A percentile compares a stretch with the other conserved stretches of the same genome.
Conservation (phyloP, 306 rosid genomes). For the Lathyrus oleraceus region DNA sequence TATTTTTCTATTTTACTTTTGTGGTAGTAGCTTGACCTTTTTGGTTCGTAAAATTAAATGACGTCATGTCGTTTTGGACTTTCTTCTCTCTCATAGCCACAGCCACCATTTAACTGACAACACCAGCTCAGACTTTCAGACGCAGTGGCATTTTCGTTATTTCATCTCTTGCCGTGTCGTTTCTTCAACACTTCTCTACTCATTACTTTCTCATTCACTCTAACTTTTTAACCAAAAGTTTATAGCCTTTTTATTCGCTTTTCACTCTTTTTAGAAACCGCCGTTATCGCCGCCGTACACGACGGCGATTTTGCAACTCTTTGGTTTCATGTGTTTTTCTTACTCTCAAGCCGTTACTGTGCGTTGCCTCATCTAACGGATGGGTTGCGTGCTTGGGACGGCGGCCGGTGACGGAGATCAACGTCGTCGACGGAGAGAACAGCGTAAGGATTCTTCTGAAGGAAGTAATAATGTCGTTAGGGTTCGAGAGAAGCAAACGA, state of each 20-base stretch:
- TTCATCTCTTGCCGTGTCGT: constrained; percentile 27
- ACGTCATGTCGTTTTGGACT: constrained; percentile 44
- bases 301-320: neutral
- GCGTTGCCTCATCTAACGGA: constrained; percentile 46
- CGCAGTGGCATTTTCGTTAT: constrained; percentile 58
- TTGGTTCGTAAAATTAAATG: constrained; percentile 15
- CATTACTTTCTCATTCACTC: constrained; percentile 1
- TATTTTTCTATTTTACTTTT: too few relatives aligned
- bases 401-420: constrained; percentile 35
- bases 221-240: neutral
- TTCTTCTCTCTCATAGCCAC: constrained; percentile 26
- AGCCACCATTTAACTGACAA: constrained; percentile 48
- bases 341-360: constrained; percentile 32
- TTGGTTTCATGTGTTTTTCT: constrained; percentile 43
- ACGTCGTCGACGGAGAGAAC: constrained; percentile 39
- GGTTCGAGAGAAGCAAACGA: constrained; percentile 38
- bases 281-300: constrained; percentile 23
- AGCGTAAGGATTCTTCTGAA: constrained; percentile 24
- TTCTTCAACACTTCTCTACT: constrained; percentile 7
- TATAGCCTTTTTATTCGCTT: neutral
- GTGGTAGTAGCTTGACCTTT: constrained; percentile 38
- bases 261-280: constrained; percentile 4
- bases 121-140: constrained; percentile 43
- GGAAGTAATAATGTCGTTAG: constrained; percentile 37
- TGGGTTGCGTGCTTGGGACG: constrained; percentile 88